phyloP scores from a whole-genome alignment of 495 filamentous ascomycete species.

The Poronia punctata region DNA sequence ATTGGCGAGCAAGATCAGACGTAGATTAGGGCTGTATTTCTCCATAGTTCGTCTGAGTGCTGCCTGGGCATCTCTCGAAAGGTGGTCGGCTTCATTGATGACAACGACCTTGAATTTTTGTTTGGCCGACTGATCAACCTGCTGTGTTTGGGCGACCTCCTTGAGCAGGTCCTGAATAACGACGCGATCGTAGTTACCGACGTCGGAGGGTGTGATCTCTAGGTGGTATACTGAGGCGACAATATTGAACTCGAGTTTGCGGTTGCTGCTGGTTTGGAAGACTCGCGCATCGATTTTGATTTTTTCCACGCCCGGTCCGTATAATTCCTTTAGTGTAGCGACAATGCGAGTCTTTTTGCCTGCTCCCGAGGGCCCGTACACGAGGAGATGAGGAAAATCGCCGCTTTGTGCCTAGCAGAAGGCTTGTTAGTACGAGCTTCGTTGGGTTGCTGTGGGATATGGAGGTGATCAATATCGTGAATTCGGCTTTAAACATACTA shows the following conservation, averaged over 20 bases:
- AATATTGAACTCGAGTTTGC: constrained; percentile 98
- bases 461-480: not conserved
- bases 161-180: constrained; percentile 94
- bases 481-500: constrained; percentile 49
- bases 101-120: constrained; percentile 98
- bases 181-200: constrained; percentile 93
- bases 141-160: constrained; percentile 96
- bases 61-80: constrained; percentile 91
- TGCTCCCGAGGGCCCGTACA: constrained; percentile 93
- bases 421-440: constrained; percentile 6
- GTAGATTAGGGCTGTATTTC: constrained; percentile 92
- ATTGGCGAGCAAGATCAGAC: constrained; percentile 87
- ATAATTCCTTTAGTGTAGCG: constrained; percentile 85
- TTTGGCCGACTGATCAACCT: constrained; percentile 81
- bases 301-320: constrained; percentile 87
- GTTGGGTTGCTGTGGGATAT: not conserved
- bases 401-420: constrained; percentile 75
- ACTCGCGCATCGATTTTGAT: constrained; percentile 95
- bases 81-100: constrained; percentile 97
- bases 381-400: constrained; percentile 93
- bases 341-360: constrained; percentile 97
- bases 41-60: constrained; percentile 96
- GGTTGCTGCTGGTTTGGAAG: constrained; percentile 90
- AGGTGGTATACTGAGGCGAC: constrained; percentile 93
- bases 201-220: constrained; percentile 95